Evolutionary conservation across 306 rosid species (phyloP).

Genomic region (Dalbergia cultrata): DNA sequence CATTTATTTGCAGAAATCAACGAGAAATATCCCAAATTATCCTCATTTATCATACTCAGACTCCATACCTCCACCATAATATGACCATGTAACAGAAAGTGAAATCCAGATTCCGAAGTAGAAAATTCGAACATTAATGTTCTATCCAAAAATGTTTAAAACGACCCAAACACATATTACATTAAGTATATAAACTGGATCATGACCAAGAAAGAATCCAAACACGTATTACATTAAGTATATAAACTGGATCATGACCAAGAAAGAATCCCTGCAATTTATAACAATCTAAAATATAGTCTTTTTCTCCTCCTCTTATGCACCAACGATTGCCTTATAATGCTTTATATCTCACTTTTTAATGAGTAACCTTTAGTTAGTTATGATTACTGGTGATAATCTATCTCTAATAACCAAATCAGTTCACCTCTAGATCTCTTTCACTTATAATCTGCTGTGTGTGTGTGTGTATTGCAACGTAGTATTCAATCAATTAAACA

Average conservation of each 20-base stretch:
- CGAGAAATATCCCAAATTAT: neutral
- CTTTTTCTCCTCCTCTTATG: too few relatives aligned
- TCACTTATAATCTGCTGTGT: too few relatives aligned
- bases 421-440: too few relatives aligned
- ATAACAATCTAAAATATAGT: neutral
- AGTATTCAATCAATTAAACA: too few relatives aligned
- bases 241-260: neutral
- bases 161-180: neutral
- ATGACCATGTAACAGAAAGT: neutral
- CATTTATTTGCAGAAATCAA: neutral
- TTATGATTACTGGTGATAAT: too few relatives aligned
- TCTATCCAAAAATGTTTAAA: neutral
- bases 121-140: neutral
- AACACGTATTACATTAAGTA: neutral
- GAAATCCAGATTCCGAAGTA: neutral
- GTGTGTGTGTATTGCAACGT: too few relatives aligned
- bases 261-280: conserved; percentile 6
- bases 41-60: neutral
- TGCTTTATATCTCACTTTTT: too few relatives aligned
- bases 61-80: neutral
- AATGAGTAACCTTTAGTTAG: too few relatives aligned
- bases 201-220: neutral
- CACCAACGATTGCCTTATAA: too few relatives aligned
- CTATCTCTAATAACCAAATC: too few relatives aligned
- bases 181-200: neutral